Conservation (phyloP, 2,329 filamentous ascomycete genomes). For the Fusarium marasasianum region DNA sequence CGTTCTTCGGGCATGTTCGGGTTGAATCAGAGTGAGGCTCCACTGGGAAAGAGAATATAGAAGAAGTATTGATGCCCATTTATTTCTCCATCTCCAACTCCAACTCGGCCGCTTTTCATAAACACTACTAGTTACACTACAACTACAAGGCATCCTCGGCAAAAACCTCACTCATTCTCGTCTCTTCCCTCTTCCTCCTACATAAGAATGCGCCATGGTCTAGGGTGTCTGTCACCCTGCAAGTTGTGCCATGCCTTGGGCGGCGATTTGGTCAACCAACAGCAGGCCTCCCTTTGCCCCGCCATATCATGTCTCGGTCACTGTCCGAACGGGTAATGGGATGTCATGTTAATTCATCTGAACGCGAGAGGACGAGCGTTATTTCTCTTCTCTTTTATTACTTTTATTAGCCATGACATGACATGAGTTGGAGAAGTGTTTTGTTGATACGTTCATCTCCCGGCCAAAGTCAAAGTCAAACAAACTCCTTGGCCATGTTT, state of each 20-base stretch:
- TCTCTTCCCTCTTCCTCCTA: neutral
- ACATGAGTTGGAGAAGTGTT: neutral
- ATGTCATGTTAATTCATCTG: slow-evolving; percentile 36
- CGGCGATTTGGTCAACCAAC: slow-evolving; percentile 29
- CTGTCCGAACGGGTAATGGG: slow-evolving; percentile 36
- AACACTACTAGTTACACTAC: neutral
- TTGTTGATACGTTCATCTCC: neutral
- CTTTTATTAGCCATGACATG: slow-evolving; percentile 4
- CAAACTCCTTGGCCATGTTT: slow-evolving; percentile 7
- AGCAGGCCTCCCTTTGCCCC: slow-evolving; percentile 32
- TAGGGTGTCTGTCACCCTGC: slow-evolving; percentile 32
- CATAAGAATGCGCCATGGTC: slow-evolving; percentile 4
- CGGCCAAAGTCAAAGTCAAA: neutral
- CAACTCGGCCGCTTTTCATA: neutral
- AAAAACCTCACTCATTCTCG: slow-evolving; percentile 5
- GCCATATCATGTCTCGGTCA: slow-evolving; percentile 40
- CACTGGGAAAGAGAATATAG: slow-evolving; percentile 11
- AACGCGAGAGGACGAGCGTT: slow-evolving; percentile 14
- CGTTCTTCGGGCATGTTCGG: slow-evolving; percentile 29
- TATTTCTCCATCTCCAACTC: slow-evolving; percentile 2
- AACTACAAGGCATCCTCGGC: slow-evolving; percentile 2
- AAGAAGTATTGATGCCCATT: slow-evolving; percentile 8
- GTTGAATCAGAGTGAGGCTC: slow-evolving; percentile 15
- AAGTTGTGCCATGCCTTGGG: slow-evolving; percentile 23
- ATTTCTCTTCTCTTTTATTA: slow-evolving; percentile 32